A percentile compares a stretch with the other conserved stretches of the same genome.
phyloP scores from a whole-genome alignment of 805 yeast species.

The Candida loeiensis region DNA sequence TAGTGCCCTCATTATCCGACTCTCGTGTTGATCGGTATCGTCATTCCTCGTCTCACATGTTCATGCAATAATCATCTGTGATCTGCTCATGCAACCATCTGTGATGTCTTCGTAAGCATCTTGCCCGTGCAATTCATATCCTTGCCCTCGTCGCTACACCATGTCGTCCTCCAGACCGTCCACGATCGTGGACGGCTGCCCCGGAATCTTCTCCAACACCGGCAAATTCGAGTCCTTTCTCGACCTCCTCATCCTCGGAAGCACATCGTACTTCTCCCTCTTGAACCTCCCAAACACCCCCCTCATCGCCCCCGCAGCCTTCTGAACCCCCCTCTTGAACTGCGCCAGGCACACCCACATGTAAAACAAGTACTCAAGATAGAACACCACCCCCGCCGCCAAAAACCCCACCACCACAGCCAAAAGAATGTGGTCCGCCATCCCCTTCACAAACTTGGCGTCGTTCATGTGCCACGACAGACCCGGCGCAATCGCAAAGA shows the following conservation, averaged over 20 bases:
- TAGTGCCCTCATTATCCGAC: not conserved
- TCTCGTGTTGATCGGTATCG: not conserved
- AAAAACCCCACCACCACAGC: slow-evolving; percentile 70
- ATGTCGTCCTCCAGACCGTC: slow-evolving; percentile 6
- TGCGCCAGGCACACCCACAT: slow-evolving; percentile 29
- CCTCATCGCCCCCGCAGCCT: not conserved
- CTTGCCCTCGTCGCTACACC: slow-evolving; percentile 1
- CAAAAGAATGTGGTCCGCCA: slow-evolving; percentile 70
- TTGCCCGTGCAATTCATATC: slow-evolving; percentile 7
- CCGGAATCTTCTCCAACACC: slow-evolving; percentile 22
- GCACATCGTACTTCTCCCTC: slow-evolving; percentile 2
- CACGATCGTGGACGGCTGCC: slow-evolving; percentile 5
- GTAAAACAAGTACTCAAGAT: slow-evolving; percentile 39
- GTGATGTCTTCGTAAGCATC: too few relatives aligned
- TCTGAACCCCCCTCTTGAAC: slow-evolving; percentile 23
- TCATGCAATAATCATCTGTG: too few relatives aligned
- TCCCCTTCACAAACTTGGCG: slow-evolving; percentile 69
- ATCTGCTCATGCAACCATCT: too few relatives aligned
- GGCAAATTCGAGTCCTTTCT: slow-evolving; percentile 59
- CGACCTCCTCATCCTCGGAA: slow-evolving; percentile 27
- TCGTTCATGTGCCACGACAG: slow-evolving; percentile 93
- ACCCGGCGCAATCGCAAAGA: slow-evolving; percentile 74
- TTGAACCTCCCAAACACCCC: not conserved
- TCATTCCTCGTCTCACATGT: not conserved
- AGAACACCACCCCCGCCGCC: slow-evolving; percentile 43